Base-by-base conservation (phyloP, 1,284 basidiomycete genomes). In the Ganoderma lucidum region DNA sequence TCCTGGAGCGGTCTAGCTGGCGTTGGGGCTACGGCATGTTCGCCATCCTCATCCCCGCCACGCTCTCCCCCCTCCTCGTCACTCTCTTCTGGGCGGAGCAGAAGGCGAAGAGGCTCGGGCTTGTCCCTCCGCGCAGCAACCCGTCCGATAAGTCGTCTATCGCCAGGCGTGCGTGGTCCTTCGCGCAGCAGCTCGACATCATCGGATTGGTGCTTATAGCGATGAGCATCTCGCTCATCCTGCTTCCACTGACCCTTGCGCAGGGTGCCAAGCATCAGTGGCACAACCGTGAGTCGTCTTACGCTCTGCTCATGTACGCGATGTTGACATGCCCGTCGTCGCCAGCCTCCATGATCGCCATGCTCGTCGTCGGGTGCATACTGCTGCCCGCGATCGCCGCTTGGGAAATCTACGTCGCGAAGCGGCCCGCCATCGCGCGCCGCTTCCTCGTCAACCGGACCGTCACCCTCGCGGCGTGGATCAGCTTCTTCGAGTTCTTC, bases 11-110 rank as follows among this genome's bases (percentile, higher is more conserved):
- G 59, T 76, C 82, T 51, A 84, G 86, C 4, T 95, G 93, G 94
- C 82, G 93, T 79, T 93, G 91, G 89, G 93, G 93, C 39, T 92
- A 93, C 75, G 91, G 86, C 62, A 92, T 94, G 88, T 91, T 88
- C 77, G 88, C 85, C 61, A 87, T 90, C 72, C 82, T 91, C 44
- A 81, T 90, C 35, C 89, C 90, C 0, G 81, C 80, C 2, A 77
- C 87, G 0, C 82, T 91, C 41, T 75, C 83, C 2, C 90, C 90
- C 4, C 84, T 90, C 62, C 91, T 93, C 73, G 68, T 85, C 68
- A 89, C 88, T 17, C 87, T 95, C 14, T 81, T 91, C 65, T 94
- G 92, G 92, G 90, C 90, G 0, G 92, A 95, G 76, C 75, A 78
- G 65, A 89, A 88, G 78, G 89, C 90, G 6, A 86, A 84, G 76